Conservation (phyloP, 2,329 filamentous ascomycete species). For the Ceratocystis eucalypticola region DNA sequence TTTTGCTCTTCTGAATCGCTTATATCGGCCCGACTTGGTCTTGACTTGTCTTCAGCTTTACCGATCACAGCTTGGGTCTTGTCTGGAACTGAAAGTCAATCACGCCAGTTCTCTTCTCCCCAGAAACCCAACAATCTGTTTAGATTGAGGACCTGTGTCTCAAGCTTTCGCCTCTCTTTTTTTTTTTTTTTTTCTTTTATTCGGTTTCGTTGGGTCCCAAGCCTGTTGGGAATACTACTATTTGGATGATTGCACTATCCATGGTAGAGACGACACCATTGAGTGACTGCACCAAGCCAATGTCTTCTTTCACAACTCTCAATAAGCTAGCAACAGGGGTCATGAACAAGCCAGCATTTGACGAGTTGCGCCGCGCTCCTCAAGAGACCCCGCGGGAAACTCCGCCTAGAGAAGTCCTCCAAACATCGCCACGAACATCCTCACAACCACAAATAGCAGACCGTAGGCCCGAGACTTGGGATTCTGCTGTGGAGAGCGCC, state of each 20-base stretch:
- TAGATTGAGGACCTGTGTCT: background rate
- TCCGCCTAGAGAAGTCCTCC: conserved; percentile 8
- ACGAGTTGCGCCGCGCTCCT: conserved; percentile 13
- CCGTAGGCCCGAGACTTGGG: conserved; percentile 15
- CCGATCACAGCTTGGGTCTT: background rate
- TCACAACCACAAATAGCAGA: conserved; percentile 13
- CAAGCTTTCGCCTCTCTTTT: background rate
- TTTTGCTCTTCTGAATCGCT: conserved; percentile 7
- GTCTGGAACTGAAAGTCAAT: background rate
- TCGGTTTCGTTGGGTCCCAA: background rate
- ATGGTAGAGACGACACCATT: background rate
- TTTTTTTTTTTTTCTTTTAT: no score
- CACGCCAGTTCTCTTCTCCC: background rate
- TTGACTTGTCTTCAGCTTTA: conserved; percentile 1
- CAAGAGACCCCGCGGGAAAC: conserved; percentile 11
- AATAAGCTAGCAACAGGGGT: conserved; percentile 31
- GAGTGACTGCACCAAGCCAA: conserved; percentile 21
- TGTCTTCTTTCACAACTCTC: conserved; percentile 41
- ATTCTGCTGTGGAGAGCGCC: conserved; percentile 14
- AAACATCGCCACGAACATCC: conserved; percentile 7
- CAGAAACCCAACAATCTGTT: background rate
- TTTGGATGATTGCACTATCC: conserved; percentile 2
- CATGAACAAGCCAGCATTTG: conserved; percentile 20
- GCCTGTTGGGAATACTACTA: background rate
- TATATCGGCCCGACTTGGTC: conserved; percentile 10